Base-by-base conservation (phyloP, 257 asterid genomes). In the Solanum medicagineum region DNA sequence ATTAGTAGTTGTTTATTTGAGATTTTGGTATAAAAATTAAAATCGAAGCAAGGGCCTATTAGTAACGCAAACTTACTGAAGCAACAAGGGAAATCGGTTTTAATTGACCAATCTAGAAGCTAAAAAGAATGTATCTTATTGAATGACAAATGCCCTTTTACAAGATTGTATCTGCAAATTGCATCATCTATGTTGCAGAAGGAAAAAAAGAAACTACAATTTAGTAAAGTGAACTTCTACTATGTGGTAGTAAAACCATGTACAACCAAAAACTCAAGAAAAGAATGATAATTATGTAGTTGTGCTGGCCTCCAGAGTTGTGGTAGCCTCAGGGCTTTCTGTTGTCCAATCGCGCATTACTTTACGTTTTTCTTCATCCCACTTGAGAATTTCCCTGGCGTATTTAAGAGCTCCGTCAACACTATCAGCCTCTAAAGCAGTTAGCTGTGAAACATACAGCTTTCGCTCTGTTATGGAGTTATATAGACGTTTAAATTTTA, bases 361-460 rank as follows among this genome's bases (percentile, higher is more conserved):
- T 15, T 65, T 57, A 4, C 59, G 85, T 56, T 69, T 87, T 89
- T 94, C 98, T 12, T 88, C 90, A 26, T 91, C 92, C 99, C 99
- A 97, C 86, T 88, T 92, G 68, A 95, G 81, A 77, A 97, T 91
- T 90, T 97, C 99, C 87, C 86, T 87, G 4, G 91, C 86, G 55
- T 91, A 95, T 87, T 88, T 90, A 15, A 97, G 88, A 24, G 94
- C 95, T 45, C 77, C 90, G 80, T 94, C 97, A 22, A 97, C 96
- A 26, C 93, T 93, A 26, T 91, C 93, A 7, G 92, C 87, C 81
- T 94, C 94, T 89, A 95, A 80, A 57, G 95, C 98, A n/a, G 93
- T 95, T 19, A 91, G 90, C 59, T 87, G 87, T 16, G 94, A 56
- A 63, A 94, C 98, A 83, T 89, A 94, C 90, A 95, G 89, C 86